Conservation (phyloP, 2,329 filamentous ascomycete genomes). For the Chalara sp. region DNA sequence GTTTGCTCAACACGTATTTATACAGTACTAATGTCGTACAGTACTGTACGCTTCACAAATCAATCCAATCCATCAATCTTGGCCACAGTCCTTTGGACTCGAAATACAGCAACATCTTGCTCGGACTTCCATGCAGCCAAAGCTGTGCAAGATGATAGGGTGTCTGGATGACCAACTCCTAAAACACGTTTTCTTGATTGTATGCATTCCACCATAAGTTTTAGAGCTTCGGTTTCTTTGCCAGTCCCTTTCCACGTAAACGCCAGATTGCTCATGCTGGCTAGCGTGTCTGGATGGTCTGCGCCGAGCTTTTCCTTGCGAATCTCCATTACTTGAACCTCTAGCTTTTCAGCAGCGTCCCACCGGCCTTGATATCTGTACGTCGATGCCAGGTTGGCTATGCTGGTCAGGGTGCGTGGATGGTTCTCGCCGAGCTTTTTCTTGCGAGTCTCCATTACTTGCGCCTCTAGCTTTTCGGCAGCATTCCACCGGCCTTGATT, state of each 20-base stretch:
- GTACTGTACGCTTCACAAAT: not conserved
- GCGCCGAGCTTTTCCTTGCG: constrained; percentile 10
- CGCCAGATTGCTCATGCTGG: not conserved
- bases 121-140: constrained; percentile 5
- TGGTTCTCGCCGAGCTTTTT: constrained; percentile 9
- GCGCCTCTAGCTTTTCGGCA: constrained; percentile 3
- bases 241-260: constrained; percentile 1
- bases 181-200: not conserved
- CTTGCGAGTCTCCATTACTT: constrained; percentile 3
- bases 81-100: too few species aligned
- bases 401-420: constrained; percentile 9
- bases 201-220: constrained; percentile 5
- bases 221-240: constrained; percentile 3
- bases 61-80: not conserved
- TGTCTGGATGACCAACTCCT: constrained; percentile 1
- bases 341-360: constrained; percentile 5
- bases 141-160: constrained; percentile 1
- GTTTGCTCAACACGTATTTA: too few species aligned
- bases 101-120: not conserved
- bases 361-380: not conserved
- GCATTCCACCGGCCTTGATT: constrained; percentile 1
- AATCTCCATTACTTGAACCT: too few species aligned
- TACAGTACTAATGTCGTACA: too few species aligned
- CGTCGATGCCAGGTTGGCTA: constrained; percentile 4
- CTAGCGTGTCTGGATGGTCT: constrained; percentile 4